Conservation (phyloP, 495 filamentous ascomycete species). For the Trichoderma virens region DNA sequence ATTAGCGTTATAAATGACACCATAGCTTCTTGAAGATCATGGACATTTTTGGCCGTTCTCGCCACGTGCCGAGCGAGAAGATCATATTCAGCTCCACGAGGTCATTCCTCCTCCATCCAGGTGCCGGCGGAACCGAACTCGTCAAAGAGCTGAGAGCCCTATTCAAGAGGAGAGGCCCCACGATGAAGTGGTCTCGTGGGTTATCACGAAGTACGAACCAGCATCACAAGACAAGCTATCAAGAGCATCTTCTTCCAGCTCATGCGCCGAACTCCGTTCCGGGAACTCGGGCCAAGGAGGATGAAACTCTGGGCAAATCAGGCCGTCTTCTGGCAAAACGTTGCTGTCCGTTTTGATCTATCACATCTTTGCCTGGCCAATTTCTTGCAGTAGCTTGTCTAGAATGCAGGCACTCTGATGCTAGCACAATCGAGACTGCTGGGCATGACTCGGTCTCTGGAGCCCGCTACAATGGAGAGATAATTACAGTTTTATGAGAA, state of each 20-base stretch:
- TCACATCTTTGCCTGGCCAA: neutral
- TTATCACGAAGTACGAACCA: neutral
- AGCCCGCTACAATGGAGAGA: neutral
- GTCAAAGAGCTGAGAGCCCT: neutral
- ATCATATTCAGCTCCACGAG: neutral
- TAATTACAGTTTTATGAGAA: neutral
- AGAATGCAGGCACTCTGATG: neutral
- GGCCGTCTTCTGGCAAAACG: neutral
- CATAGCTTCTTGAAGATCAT: neutral
- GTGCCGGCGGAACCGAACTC: neutral
- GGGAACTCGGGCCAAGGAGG: neutral
- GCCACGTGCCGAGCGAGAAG: neutral
- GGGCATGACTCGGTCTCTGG: neutral
- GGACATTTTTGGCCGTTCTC: neutral
- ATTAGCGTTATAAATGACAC: neutral
- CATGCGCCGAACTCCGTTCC: neutral
- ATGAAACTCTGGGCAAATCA: neutral
- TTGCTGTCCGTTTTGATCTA: neutral
- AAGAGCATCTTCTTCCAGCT: no score
- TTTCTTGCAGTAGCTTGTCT: conserved; percentile 8
- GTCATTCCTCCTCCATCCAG: neutral
- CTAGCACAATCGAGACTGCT: conserved; percentile 1
- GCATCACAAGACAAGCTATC: neutral
- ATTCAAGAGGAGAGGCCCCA: neutral
- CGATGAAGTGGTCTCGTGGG: neutral